phyloP scores from a whole-genome alignment of 805 yeast species.

The Wickerhamiella alocasiicola region DNA sequence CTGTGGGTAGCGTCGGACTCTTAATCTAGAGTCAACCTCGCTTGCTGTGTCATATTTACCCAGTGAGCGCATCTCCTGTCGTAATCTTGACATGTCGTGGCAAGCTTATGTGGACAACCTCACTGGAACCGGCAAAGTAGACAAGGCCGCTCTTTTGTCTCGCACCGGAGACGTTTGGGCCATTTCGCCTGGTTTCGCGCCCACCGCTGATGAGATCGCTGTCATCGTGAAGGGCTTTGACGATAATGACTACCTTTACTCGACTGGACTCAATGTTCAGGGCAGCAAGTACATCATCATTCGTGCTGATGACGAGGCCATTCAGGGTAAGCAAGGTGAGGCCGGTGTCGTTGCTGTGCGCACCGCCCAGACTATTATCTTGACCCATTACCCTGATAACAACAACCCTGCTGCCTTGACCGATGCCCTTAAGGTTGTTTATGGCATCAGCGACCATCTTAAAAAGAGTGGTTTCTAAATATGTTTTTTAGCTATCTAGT shows the following conservation, averaged over 20 bases:
- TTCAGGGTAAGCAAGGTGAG: conserved; percentile 81
- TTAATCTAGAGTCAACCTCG: no score
- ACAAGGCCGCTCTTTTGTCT: conserved; percentile 85
- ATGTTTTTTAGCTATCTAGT: background rate
- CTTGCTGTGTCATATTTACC: no score
- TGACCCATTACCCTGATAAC: conserved; percentile 60
- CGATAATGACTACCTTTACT: conserved; percentile 66
- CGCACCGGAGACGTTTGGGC: conserved; percentile 97
- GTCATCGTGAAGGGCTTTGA: conserved; percentile 69
- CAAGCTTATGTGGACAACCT: conserved; percentile 92
- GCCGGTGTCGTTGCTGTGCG: conserved; percentile 85
- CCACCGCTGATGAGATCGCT: conserved; percentile 57
- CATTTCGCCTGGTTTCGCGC: conserved; percentile 50
- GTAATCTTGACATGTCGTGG: no score
- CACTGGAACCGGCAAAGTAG: conserved; percentile 74
- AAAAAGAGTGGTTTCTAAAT: conserved; percentile 10
- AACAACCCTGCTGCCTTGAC: conserved; percentile 61
- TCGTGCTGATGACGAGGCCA: conserved; percentile 82
- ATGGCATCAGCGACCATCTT: conserved; percentile 89
- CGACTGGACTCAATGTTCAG: conserved; percentile 73
- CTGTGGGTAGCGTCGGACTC: no score
- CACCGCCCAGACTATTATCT: conserved; percentile 81
- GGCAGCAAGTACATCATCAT: conserved; percentile 80
- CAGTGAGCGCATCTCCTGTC: no score
- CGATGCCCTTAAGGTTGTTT: conserved; percentile 89